Conservation (phyloP, 2,329 filamentous ascomycete genomes). For the Macroventuria anomochaeta region DNA sequence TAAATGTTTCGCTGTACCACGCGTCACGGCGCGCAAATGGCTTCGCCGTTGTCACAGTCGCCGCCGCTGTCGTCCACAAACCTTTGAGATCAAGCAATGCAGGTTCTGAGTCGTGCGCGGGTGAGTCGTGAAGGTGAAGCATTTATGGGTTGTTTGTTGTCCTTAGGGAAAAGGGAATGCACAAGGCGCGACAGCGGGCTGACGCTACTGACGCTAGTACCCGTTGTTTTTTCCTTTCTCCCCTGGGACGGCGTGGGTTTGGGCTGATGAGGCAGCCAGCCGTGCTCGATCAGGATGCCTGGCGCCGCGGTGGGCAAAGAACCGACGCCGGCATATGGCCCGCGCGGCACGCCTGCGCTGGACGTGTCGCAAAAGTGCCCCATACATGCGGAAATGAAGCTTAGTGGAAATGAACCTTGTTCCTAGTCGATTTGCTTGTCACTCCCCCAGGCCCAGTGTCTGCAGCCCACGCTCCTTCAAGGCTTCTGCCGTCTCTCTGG, state of each 20-base stretch:
- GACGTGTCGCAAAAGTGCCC: conserved; percentile 20
- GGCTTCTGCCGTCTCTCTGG: conserved; percentile 23
- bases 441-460: conserved; percentile 26
- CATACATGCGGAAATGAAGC: conserved; percentile 37
- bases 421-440: conserved; percentile 23
- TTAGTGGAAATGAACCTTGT: conserved; percentile 33
- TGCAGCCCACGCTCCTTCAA: conserved; percentile 24
- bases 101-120: conserved; percentile 15
- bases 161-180: conserved; percentile 14
- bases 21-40: conserved; percentile 18
- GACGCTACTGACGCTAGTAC: conserved; percentile 16
- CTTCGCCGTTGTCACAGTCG: conserved; percentile 23
- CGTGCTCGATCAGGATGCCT: conserved; percentile 16
- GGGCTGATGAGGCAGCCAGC: conserved; percentile 17
- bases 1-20: conserved; percentile 4
- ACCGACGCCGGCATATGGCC: conserved; percentile 20
- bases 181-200: conserved; percentile 13
- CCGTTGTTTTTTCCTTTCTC: conserved; percentile 20
- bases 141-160: conserved; percentile 11
- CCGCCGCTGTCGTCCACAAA: conserved; percentile 19
- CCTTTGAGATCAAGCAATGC: conserved; percentile 5
- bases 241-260: conserved; percentile 28
- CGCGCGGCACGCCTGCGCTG: conserved; percentile 20
- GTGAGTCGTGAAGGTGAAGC: conserved; percentile 9
- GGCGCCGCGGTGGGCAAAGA: conserved; percentile 9